Evolutionary conservation across 805 yeast species (phyloP).

Genomic region (Cyberlindnera mrakii): DNA sequence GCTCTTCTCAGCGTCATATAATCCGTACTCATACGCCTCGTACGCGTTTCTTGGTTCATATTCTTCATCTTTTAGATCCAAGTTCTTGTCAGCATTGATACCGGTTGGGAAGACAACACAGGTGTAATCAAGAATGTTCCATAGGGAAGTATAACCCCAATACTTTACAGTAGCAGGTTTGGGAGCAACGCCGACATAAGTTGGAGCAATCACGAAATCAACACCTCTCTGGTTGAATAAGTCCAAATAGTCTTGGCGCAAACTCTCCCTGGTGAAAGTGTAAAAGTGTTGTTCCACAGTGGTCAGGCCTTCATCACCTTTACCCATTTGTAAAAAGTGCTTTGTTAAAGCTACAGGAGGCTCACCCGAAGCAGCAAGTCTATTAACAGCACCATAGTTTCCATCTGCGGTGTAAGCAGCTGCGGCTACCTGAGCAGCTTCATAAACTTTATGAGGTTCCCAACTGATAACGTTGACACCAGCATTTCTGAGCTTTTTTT

Average conservation of each 20-base stretch:
- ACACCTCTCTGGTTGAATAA: slow-evolving; percentile 45
- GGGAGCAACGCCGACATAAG: slow-evolving; percentile 65
- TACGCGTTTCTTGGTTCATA: slow-evolving; percentile 10
- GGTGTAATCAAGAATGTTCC: slow-evolving; percentile 67
- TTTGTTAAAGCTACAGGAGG: slow-evolving; percentile 58
- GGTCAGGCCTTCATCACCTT: slow-evolving; percentile 41
- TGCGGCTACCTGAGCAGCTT: slow-evolving; percentile 52
- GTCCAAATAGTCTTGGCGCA: slow-evolving; percentile 50
- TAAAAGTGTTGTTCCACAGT: slow-evolving; percentile 50
- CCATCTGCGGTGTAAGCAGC: slow-evolving; percentile 61
- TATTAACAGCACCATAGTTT: slow-evolving; percentile 44
- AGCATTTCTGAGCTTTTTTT: slow-evolving; percentile 46
- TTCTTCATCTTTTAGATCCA: neutral
- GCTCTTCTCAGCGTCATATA: slow-evolving; percentile 34
- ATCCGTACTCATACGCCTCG: slow-evolving; percentile 28
- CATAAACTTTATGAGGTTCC: slow-evolving; percentile 48
- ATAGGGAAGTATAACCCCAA: slow-evolving; percentile 76
- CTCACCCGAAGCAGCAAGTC: slow-evolving; percentile 58
- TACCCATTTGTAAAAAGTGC: slow-evolving; percentile 52
- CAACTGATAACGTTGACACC: slow-evolving; percentile 51
- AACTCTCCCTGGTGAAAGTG: slow-evolving; percentile 47
- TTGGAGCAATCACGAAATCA: slow-evolving; percentile 62
- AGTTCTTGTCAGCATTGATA: slow-evolving; percentile 26
- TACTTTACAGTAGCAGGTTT: slow-evolving; percentile 52
- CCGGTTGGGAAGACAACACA: slow-evolving; percentile 55